Conservation (phyloP, 1,284 basidiomycete species). For the Pseudozyma tsukubaensis region DNA sequence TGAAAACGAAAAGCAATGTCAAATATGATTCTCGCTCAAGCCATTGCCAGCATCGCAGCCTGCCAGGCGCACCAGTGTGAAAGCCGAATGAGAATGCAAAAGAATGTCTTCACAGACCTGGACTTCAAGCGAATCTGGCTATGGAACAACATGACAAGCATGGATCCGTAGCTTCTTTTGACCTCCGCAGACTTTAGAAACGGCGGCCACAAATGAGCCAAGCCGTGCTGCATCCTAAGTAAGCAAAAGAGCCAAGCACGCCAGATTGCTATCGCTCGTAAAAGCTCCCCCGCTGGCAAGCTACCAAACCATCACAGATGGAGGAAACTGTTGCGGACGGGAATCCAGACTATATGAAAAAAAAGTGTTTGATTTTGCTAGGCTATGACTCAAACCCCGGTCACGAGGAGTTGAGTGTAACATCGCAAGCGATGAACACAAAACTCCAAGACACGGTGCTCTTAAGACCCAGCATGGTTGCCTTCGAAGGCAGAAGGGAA, state of each 20-base stretch:
- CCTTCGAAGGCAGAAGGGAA: neutral
- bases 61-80: neutral
- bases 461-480: conserved; percentile 54
- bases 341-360: conserved; percentile 44
- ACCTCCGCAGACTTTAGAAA: conserved; percentile 30
- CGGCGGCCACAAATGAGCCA: conserved; percentile 19
- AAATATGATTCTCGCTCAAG: no score
- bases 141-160: conserved; percentile 4
- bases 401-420: conserved; percentile 30
- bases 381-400: conserved; percentile 61
- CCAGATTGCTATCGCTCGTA: conserved; percentile 23
- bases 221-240: conserved; percentile 42
- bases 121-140: conserved; percentile 31
- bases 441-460: conserved; percentile 55
- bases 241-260: conserved; percentile 26
- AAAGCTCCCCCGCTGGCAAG: neutral
- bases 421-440: conserved; percentile 3
- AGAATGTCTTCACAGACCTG: conserved; percentile 45
- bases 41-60: neutral
- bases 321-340: conserved; percentile 6
- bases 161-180: conserved; percentile 18
- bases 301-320: neutral
- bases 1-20: no score
- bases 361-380: conserved; percentile 43
- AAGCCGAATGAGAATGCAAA: neutral